phyloP scores from a whole-genome alignment of 75 land plant genomes.

The Selaginella moellendorffii region DNA sequence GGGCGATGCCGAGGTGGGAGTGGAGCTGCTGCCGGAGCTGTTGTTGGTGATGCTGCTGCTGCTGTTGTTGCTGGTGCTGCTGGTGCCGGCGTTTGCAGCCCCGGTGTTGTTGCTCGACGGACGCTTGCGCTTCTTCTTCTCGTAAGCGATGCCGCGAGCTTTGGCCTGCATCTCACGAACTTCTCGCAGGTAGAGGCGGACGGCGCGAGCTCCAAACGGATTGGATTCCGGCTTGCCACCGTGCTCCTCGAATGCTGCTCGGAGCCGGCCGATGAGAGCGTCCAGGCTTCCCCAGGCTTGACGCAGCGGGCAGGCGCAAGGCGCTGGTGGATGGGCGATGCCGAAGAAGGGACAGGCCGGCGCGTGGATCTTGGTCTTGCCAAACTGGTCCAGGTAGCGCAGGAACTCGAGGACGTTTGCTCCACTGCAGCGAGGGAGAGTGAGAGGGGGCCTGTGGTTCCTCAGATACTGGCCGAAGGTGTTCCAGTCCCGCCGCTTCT shows the following conservation, averaged over 20 bases:
- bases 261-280: constrained; percentile 32
- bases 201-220: constrained; percentile 25
- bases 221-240: constrained; percentile 30
- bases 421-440: constrained; percentile 25
- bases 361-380: constrained; percentile 28
- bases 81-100: neutral
- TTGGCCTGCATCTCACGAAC: constrained; percentile 32
- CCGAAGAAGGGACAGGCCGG: constrained; percentile 6
- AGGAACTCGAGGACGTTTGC: constrained; percentile 37
- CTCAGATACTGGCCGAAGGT: constrained; percentile 46
- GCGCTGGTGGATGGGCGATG: constrained; percentile 2
- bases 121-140: constrained; percentile 32
- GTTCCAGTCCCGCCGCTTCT: constrained; percentile 41
- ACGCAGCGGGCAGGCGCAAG: constrained; percentile 5
- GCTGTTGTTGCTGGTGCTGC: neutral
- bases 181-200: constrained; percentile 26
- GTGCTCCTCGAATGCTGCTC: constrained; percentile 28
- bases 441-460: constrained; percentile 29
- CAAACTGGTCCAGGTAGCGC: constrained; percentile 33
- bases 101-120: too few relatives aligned
- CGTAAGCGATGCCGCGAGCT: constrained; percentile 33
- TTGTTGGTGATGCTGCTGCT: neutral
- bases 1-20: too few relatives aligned
- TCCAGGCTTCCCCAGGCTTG: constrained; percentile 11
- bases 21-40: neutral